Evolutionary conservation across 352 stramenopile genomes (phyloP), one percentile per base, ranked within the genome.

Genomic region (Phytophthora capsici): DNA sequence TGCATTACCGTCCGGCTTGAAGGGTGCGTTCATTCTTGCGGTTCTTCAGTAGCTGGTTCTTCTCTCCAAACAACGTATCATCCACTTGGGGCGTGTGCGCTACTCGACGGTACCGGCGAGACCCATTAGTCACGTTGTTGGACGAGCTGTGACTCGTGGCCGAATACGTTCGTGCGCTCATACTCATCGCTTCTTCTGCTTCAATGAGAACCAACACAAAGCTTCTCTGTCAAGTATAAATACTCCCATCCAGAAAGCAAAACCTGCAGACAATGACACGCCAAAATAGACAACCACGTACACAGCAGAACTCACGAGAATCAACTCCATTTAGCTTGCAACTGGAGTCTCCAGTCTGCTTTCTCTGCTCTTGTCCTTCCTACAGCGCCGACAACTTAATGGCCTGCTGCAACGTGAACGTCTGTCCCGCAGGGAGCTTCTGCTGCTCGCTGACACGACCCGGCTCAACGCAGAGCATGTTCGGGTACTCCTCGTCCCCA

Each of bases 401-500:
- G 28, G 63, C 66, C 57, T 93, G 84, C 54, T 90, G 82, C 30
- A 93, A 73, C 59, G 75, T 89, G 67, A 81, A 93, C 2, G 80
- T 77, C 34, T 80, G 73, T 45, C 79, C 77, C 0, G 71, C 68
- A 13, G 69, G 73, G 25, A 94, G 82, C 52, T 73, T 79, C 65
- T 91, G 85, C 56, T 78, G 68, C 59, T 86, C 64, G 47, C 81
- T 94, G 20, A 95, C 88, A 38, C 87, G 76, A 17, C 96, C 96
- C 10, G 96, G 96, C 73, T 99, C 96, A 40, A 99, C 87, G 69
- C 96, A 99, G 62, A 99, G 84, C 95, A 99, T 99, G 28, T 88
- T 81, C 44, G 90, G 56, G 68, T 98, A 98, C 74, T 98, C 91
- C 44, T 99, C 95, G 64, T 98, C 88, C 34, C 81, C 91, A 78